Conservation (phyloP, 495 filamentous ascomycete genomes). For the Neurospora hispaniola region DNA sequence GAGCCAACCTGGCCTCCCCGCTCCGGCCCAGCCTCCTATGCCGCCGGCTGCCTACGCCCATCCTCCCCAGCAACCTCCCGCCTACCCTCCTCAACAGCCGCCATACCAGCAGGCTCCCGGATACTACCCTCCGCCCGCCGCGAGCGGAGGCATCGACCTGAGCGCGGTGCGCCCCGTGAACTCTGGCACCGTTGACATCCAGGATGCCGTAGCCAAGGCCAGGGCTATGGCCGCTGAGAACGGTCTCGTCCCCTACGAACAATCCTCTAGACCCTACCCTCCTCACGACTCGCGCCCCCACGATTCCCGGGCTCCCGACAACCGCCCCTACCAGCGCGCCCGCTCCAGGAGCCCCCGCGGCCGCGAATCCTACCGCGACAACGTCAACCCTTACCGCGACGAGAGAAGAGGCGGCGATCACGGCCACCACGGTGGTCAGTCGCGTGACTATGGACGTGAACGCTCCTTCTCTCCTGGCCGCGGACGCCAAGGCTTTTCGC, state of each 20-base stretch:
- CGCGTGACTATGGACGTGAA: conserved; percentile 48
- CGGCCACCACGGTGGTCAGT: conserved; percentile 18
- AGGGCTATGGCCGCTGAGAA: conserved; percentile 61
- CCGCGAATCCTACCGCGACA: conserved; percentile 57
- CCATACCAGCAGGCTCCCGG: conserved; percentile 32
- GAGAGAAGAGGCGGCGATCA: conserved; percentile 50
- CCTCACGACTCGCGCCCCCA: conserved; percentile 1
- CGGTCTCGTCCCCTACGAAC: conserved; percentile 46
- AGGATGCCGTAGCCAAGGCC: conserved; percentile 64
- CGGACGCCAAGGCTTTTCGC: conserved; percentile 41
- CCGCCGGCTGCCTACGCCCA: conserved; percentile 11
- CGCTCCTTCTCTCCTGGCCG: conserved; percentile 51
- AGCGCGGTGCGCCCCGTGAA: conserved; percentile 62
- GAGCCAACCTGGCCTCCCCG: conserved; percentile 29
- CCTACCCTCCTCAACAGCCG: conserved; percentile 28
- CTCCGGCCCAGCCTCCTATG: conserved; percentile 9
- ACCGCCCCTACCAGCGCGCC: conserved; percentile 48
- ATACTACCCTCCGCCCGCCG: conserved; percentile 57
- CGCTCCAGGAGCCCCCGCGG: conserved; percentile 57
- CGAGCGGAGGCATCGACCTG: conserved; percentile 60
- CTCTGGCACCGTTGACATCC: conserved; percentile 61
- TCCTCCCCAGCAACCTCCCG: conserved; percentile 14
- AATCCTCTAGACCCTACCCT: conserved; percentile 28
- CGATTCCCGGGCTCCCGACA: conserved; percentile 29
- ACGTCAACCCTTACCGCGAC: conserved; percentile 63